Base-by-base conservation (phyloP, 192 early-diverging fungal species). In the Mortierella alpina region DNA sequence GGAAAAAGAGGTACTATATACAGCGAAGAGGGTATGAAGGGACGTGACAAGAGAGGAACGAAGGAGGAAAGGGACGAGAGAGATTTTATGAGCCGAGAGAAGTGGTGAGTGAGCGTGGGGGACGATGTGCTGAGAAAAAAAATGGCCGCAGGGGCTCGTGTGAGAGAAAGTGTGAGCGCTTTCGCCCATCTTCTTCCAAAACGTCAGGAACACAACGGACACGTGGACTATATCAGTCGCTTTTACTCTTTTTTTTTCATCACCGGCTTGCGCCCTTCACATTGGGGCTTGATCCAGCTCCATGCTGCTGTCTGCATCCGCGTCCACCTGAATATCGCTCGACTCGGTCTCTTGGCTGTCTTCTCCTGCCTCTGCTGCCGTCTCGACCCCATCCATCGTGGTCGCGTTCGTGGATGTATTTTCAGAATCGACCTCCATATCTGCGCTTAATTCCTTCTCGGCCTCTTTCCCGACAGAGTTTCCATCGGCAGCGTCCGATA, bases 371-470 rank as follows among this genome's bases (percentile, higher is more conserved):
- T 40, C 42, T 42, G 40, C 45, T 17, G 39, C 68, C 17, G 17
- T 56, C 60, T 72, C 70, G 39, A 72, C 62, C 18, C 70, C 70
- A 11, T 72, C 70, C 70, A 72, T 72, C 6, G 61, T 58, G 6
- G 53, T 58, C 6, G 42, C 42, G 12, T 14, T 15, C 31, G 6
- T 18, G 10, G 49, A 7, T 31, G 63, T 4, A 9, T 7, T 44
- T 0, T 9, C 6, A 18, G 31, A n/a, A 57, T 58, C 66, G 2
- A 67, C 54, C 12, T 67, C 66, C 66, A 67, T 67, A 17, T 67
- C 55, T 3, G 66, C 23, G 14, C 51, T 23, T 11, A 18, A 42
- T 58, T 1, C 54, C 8, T 55, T 11, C n/a, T 67, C 54, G 6
- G 50, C 64, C 3, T 66, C 64, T 22, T 42, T 66, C 31, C 23